Percentiles rank a stretch among this genome's conserved stretches.
These are phyloP conservation scores for Fusarium citri DNA, from an alignment of 2,329 filamentous ascomycete species.

Conservation along the genomic window DNA sequence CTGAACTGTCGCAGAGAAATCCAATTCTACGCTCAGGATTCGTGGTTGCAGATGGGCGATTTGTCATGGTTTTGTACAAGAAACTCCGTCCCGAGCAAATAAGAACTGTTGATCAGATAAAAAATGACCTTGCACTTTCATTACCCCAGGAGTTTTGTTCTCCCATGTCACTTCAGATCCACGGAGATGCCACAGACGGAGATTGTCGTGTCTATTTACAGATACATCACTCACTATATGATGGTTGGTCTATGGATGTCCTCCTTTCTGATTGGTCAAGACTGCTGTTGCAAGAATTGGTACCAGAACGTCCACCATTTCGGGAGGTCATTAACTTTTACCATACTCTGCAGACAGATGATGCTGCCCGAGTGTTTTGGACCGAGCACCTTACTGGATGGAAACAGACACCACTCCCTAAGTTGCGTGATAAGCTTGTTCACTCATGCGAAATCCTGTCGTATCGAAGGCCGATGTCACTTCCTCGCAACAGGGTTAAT, in stretches of 20 bases:
- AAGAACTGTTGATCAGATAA: conserved; percentile 51
- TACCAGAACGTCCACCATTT: conserved; percentile 67
- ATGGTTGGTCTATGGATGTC: conserved; percentile 92
- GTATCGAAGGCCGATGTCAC: conserved; percentile 20
- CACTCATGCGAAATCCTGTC: conserved; percentile 26
- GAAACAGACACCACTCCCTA: conserved; percentile 67
- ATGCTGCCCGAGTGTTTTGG: conserved; percentile 74
- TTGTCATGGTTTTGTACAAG: conserved; percentile 69
- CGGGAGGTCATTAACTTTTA: conserved; percentile 67
- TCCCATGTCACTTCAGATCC: conserved; percentile 73
- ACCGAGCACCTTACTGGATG: conserved; percentile 70
- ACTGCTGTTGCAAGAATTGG: conserved; percentile 53
- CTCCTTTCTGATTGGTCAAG: conserved; percentile 73
- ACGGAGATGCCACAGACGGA: conserved; percentile 23
- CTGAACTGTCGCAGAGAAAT: conserved; percentile 64
- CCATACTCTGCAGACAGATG: conserved; percentile 45
- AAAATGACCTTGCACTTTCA: conserved; percentile 54
- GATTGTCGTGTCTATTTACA: conserved; percentile 59
- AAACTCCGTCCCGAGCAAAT: conserved; percentile 58
- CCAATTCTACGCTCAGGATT: conserved; percentile 82
- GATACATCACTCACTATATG: conserved; percentile 87
- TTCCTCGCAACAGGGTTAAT: conserved; percentile 42
- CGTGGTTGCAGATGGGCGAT: conserved; percentile 57
- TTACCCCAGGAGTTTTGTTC: conserved; percentile 57
- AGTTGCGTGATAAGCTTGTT: conserved; percentile 51